These are phyloP conservation scores for Cystobasidium tubakii DNA, from an alignment of 768 basidiomycete genomes.

Conservation along the genomic window DNA sequence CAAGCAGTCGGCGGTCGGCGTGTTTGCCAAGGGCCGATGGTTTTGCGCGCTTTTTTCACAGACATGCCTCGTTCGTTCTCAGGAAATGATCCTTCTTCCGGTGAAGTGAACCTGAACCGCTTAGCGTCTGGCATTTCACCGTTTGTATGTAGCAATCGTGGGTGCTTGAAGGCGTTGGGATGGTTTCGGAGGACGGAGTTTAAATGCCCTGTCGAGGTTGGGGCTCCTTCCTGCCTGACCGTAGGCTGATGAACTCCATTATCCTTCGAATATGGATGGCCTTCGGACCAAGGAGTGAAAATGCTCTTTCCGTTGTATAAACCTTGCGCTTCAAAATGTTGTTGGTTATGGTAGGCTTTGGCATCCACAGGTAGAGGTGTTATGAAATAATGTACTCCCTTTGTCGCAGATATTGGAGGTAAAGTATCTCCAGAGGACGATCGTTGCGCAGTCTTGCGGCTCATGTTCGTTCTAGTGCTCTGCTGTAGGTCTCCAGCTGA, in stretches of 20 bases:
- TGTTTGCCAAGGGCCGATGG: not conserved
- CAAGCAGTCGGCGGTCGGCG: slow-evolving; percentile 6
- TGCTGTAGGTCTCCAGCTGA: not conserved
- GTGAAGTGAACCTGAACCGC: not conserved
- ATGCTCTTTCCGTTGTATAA: no score
- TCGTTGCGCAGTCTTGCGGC: no score
- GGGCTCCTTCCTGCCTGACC: not conserved
- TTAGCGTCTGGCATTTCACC: not conserved
- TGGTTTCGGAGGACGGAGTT: not conserved
- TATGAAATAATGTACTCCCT: no score
- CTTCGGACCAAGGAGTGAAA: no score
- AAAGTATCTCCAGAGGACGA: no score
- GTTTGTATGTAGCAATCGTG: not conserved
- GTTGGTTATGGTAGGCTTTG: no score
- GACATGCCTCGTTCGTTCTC: not conserved
- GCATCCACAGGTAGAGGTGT: no score
- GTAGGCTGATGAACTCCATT: no score
- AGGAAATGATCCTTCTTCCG: not conserved
- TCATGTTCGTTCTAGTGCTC: no score
- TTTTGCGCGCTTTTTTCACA: not conserved
- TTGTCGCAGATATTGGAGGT: no score
- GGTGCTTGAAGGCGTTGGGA: not conserved
- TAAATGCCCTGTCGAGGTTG: not conserved
- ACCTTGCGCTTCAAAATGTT: no score
- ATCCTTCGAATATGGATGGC: no score